These are phyloP conservation scores for Boletus subcaerulescens DNA, from an alignment of 768 basidiomycete genomes.

Conservation along the genomic window DNA sequence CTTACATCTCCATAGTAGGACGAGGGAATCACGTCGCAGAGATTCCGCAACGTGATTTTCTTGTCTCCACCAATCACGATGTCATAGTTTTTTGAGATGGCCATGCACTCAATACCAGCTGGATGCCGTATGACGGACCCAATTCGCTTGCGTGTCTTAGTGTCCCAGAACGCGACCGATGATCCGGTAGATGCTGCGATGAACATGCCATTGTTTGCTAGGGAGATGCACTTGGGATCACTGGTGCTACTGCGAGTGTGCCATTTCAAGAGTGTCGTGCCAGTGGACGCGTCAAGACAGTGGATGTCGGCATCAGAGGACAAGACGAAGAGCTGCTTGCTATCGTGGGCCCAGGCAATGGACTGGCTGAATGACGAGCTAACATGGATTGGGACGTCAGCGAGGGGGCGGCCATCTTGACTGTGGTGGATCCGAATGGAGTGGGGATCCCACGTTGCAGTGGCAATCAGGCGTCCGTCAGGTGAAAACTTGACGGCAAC, in stretches of 20 bases:
- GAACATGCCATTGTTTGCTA: background rate
- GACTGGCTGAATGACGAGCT: background rate
- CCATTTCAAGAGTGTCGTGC: background rate
- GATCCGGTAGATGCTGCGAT: background rate
- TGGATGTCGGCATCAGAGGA: background rate
- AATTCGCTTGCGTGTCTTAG: background rate
- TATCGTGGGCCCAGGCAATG: background rate
- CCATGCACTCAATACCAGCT: background rate
- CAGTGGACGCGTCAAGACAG: background rate
- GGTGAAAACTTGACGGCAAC: constrained; percentile 11
- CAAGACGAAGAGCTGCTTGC: background rate
- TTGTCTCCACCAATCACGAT: background rate
- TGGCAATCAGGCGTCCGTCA: background rate
- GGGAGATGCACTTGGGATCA: background rate
- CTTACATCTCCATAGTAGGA: constrained; percentile 4
- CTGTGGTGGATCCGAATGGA: constrained; percentile 2
- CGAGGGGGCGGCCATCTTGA: background rate
- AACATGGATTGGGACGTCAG: background rate
- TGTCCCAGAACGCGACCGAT: constrained; percentile 10
- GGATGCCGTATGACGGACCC: background rate
- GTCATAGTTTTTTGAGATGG: constrained; percentile 3
- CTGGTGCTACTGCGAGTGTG: background rate
- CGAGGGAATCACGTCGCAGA: background rate
- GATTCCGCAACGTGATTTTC: constrained; percentile 1
- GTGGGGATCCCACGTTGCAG: background rate